Percentiles rank a stretch among this genome's conserved stretches.
Conservation (phyloP, 2,329 filamentous ascomycete genomes). For the Capronia epimyces region DNA sequence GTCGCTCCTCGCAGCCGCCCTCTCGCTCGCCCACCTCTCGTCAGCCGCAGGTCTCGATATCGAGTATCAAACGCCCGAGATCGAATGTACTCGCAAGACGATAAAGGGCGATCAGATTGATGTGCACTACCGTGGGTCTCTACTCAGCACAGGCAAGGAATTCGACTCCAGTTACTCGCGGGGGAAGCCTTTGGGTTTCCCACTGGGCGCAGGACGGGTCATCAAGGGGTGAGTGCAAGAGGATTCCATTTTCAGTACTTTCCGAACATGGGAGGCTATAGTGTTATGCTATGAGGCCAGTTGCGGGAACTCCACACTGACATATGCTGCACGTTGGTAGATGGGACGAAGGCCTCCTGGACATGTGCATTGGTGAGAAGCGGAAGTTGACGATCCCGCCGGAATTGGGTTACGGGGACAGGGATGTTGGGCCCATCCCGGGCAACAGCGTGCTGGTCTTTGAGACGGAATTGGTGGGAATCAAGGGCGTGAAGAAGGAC, state of each 20-base stretch:
- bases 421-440: slow-evolving; percentile 74
- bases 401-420: slow-evolving; percentile 72
- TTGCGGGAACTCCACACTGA: slow-evolving; percentile 1
- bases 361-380: slow-evolving; percentile 96
- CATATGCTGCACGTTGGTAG: slow-evolving; percentile 7
- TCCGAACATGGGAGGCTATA: not conserved
- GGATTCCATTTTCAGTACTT: not conserved
- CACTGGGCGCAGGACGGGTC: slow-evolving; percentile 71
- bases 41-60: slow-evolving; percentile 62
- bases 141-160: slow-evolving; percentile 65
- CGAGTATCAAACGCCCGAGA: slow-evolving; percentile 65
- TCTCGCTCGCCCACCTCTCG: slow-evolving; percentile 38
- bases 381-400: slow-evolving; percentile 86
- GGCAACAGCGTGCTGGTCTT: slow-evolving; percentile 78
- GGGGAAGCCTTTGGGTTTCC: slow-evolving; percentile 69
- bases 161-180: slow-evolving; percentile 84
- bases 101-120: slow-evolving; percentile 69
- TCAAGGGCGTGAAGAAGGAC: slow-evolving; percentile 56
- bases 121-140: slow-evolving; percentile 84
- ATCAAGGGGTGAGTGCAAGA: slow-evolving; percentile 68
- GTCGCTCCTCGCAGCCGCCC: slow-evolving; percentile 33
- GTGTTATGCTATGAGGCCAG: not conserved
- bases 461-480: slow-evolving; percentile 82
- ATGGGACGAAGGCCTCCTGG: slow-evolving; percentile 84
- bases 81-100: slow-evolving; percentile 70